Percentiles rank a stretch among this genome's conserved stretches.
These are phyloP conservation scores for Hordeum marinum DNA, from an alignment of 176 grass and related monocot species.

Conservation along the genomic window DNA sequence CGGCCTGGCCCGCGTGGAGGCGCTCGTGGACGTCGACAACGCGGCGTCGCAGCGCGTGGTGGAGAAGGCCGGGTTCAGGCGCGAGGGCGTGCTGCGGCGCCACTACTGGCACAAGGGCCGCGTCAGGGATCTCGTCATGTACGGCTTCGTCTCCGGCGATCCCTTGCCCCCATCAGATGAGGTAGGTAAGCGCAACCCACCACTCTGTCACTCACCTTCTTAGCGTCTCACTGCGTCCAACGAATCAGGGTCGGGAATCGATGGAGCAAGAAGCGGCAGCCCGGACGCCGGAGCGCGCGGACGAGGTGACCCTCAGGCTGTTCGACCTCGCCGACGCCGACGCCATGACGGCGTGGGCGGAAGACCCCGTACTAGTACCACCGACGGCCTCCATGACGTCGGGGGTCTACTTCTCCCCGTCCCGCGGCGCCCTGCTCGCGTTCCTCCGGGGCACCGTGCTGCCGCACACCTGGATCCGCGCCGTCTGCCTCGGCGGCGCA, in stretches of 20 bases:
- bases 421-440: slow-evolving; percentile 36
- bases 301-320: slow-evolving; percentile 40
- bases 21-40: slow-evolving; percentile 73
- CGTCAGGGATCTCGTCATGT: slow-evolving; percentile 52
- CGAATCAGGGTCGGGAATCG: not conserved
- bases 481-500: slow-evolving; percentile 47
- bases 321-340: slow-evolving; percentile 69
- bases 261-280: slow-evolving; percentile 9
- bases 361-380: slow-evolving; percentile 34
- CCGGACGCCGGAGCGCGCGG: not conserved
- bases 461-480: slow-evolving; percentile 68
- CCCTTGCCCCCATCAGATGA: not conserved
- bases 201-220: too few species aligned
- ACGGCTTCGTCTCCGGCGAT: slow-evolving; percentile 51
- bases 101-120: slow-evolving; percentile 56
- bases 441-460: slow-evolving; percentile 47
- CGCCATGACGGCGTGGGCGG: slow-evolving; percentile 66
- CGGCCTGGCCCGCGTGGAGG: slow-evolving; percentile 57
- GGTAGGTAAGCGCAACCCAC: not conserved
- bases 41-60: slow-evolving; percentile 58
- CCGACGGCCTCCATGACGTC: slow-evolving; percentile 46
- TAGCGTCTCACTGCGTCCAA: not conserved
- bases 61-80: slow-evolving; percentile 68
- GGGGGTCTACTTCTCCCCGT: slow-evolving; percentile 47
- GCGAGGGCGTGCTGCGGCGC: slow-evolving; percentile 60